Conservation (phyloP, 768 basidiomycete species). For the Pleurotus tuber-regium region DNA sequence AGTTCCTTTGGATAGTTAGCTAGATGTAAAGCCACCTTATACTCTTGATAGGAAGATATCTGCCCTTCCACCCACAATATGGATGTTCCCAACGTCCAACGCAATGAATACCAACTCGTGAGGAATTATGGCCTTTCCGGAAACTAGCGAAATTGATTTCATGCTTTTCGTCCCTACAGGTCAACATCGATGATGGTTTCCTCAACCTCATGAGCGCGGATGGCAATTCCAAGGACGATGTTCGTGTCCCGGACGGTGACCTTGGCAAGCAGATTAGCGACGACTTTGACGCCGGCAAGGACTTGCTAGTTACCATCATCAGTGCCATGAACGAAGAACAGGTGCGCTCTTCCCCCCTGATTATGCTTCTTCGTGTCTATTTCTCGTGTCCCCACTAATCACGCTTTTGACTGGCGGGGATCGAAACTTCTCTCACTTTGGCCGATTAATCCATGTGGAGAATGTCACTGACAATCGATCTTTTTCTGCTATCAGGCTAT, state of each 20-base stretch:
- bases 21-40: slow-evolving; percentile 10
- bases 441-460: neutral
- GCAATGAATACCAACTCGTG: slow-evolving; percentile 91
- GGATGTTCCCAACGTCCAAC: slow-evolving; percentile 94
- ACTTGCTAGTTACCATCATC: slow-evolving; percentile 83
- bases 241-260: slow-evolving; percentile 85
- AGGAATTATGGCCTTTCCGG: slow-evolving; percentile 19
- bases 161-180: slow-evolving; percentile 37
- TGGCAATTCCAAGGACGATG: slow-evolving; percentile 86
- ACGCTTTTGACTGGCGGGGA: neutral
- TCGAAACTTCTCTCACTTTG: neutral
- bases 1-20: slow-evolving; percentile 28
- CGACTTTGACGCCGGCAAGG: slow-evolving; percentile 84
- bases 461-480: slow-evolving; percentile 1
- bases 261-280: slow-evolving; percentile 68
- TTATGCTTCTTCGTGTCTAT: neutral
- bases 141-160: slow-evolving; percentile 8
- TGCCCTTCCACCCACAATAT: slow-evolving; percentile 99
- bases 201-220: slow-evolving; percentile 90
- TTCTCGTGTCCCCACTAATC: neutral
- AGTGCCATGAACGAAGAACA: slow-evolving; percentile 93
- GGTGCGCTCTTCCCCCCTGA: slow-evolving; percentile 33
- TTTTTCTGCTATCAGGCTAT: slow-evolving; percentile 51
- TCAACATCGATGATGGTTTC: slow-evolving; percentile 92
- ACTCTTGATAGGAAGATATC: slow-evolving; percentile 74